phyloP scores from a whole-genome alignment of 2,329 filamentous ascomycete genomes.

The Trichothecium sympodiale region DNA sequence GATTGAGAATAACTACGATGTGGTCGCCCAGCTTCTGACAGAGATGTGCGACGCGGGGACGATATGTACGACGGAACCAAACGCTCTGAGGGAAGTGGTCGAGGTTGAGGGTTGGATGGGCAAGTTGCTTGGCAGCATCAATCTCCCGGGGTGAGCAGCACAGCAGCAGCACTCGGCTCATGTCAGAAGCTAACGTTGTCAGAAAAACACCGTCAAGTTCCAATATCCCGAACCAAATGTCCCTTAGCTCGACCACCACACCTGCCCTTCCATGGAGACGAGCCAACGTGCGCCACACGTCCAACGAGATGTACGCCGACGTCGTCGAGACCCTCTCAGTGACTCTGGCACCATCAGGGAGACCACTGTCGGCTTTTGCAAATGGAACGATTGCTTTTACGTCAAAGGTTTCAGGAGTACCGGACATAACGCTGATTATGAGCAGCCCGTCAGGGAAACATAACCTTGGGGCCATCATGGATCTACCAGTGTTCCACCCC shows the following conservation, averaged over 20 bases:
- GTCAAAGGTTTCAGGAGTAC: constrained; percentile 86
- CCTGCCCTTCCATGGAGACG: constrained; percentile 74
- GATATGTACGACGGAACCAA: constrained; percentile 85
- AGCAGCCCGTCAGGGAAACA: constrained; percentile 73
- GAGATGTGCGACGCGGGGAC: constrained; percentile 95
- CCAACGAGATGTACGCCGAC: constrained; percentile 94
- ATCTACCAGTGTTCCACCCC: constrained; percentile 89
- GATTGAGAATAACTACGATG: constrained; percentile 84
- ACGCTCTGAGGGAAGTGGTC: constrained; percentile 81
- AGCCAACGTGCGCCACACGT: constrained; percentile 87
- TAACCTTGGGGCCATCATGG: constrained; percentile 62
- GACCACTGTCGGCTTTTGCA: constrained; percentile 75
- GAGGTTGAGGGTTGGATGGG: constrained; percentile 86
- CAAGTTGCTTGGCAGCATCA: constrained; percentile 79
- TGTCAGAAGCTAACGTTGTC: too few relatives aligned
- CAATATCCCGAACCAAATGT: constrained; percentile 26
- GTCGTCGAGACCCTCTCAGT: constrained; percentile 83
- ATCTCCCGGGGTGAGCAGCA: constrained; percentile 54
- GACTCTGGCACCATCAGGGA: constrained; percentile 80
- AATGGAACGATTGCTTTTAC: constrained; percentile 93
- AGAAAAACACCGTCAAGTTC: constrained; percentile 30
- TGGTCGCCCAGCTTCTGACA: constrained; percentile 81
- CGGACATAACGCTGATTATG: constrained; percentile 75
- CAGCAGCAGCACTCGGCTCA: not conserved
- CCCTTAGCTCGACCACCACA: constrained; percentile 31